Evolutionary conservation across 768 basidiomycete genomes (phyloP), one percentile per base, ranked within the genome.

Genomic region (Russula virescens): DNA sequence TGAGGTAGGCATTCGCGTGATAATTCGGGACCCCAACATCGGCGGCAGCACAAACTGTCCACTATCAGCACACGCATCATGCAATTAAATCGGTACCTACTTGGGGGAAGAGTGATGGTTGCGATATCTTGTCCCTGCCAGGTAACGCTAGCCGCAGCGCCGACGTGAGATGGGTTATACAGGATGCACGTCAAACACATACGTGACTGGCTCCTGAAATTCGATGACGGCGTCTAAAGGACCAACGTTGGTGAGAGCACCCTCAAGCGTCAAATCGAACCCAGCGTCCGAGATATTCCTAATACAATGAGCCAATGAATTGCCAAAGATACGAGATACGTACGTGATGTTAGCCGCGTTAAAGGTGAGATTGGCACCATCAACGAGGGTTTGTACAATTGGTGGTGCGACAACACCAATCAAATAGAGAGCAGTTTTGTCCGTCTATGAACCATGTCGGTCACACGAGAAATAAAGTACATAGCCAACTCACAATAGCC

Each of bases 341-440:
- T 69, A 81, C 80, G 79, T 82, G 67, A 89, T 85, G 58, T 83
- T 81, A 2, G 83, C 88, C 49, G 77, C 74, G 34, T 69, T 76
- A 70, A 88, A 89, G 9, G 75, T 73, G 53, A 89, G 70, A 6
- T 75, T 64, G 0, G 87, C 78, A 21, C 76, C 77, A 51, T 84
- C 79, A 26, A 89, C 87, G 18, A 90, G 78, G 66, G 78, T 75
- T 71, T 88, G 88, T 2, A 84, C 81, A 31, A 86, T 74, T 16
- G 87, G 85, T 19, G 79, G 83, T 46, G 86, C 84, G 34, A 89
- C 85, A 4, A 82, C 85, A n/a, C 86, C 85, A 45, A 89, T 84
- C 54, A 89, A 77, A 73, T 81, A 87, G 26, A 90, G 73, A 0
- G 79, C 81, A 2, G 83, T 83, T 63, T 78, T 68, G 70, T 89